Evolutionary conservation across 306 rosid species (phyloP), one percentile per base, ranked within the genome.

Genomic region (Corylus americana): DNA sequence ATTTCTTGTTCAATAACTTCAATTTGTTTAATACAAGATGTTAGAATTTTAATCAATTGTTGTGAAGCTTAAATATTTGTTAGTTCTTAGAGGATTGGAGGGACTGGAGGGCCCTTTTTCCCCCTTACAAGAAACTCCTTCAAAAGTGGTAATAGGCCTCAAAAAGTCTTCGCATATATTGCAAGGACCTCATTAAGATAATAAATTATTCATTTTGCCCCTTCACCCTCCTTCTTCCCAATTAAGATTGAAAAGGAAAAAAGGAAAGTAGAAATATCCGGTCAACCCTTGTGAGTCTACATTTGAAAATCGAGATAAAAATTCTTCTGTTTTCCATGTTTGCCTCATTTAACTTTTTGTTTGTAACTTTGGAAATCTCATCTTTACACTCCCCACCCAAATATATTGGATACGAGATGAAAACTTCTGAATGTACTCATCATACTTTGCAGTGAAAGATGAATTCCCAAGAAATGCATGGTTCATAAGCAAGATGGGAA

Each of bases 401-500:
- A 44, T 59, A 64, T 68, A 58, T 70, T 63, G 53, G 74, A 45
- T 51, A 68, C 9, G 42, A 77, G 75, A 73, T 67, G 59, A 80
- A 54, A 75, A 74, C 63, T 70, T 70, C 72, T 78, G 39, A 68
- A n/a, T 84, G 51, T 85, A 58, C 53, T 74, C 72, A 59, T 77
- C 37, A 63, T 81, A 25, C 80, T 69, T 77, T 75, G 82, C 93
- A 96, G 99, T 55, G 59, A 82, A 81, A 86, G 92, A 89, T 70
- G 99, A 93, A 64, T 74, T 85, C 25, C 93, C 97, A 64, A 91
- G 82, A 86, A 83, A 71, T 76, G 96, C 84, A 42, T 96, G 99
- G 99, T 74, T 96, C 76, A 93, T 96, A 77, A 86, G 96, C 90
- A 96, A 84, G 89, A 85, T 91, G 74, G 97, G 99, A 82, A 91